Percentiles rank a stretch among this genome's conserved stretches.
These are phyloP conservation scores for Penium margaritaceum DNA, from an alignment of 139 green algal genomes.

Conservation along the genomic window DNA sequence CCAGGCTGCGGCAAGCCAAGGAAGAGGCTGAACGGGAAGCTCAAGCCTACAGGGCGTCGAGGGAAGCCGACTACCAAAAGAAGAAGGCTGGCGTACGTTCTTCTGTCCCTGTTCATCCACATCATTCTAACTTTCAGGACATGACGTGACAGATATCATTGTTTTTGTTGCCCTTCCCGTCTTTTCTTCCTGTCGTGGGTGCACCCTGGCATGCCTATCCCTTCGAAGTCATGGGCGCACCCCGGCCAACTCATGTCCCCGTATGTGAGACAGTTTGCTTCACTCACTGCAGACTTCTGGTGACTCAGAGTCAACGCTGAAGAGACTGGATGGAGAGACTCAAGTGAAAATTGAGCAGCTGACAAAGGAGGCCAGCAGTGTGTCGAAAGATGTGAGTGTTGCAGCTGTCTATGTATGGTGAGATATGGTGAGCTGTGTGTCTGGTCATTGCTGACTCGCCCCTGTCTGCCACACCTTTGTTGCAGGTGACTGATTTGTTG, in stretches of 20 bases:
- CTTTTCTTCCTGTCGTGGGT: neutral
- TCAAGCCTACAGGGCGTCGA: conserved; percentile 31
- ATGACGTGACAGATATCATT: neutral
- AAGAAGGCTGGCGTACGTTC: conserved; percentile 36
- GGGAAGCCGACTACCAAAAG: conserved; percentile 38
- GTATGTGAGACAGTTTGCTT: neutral
- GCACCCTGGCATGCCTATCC: neutral
- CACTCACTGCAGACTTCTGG: conserved; percentile 13
- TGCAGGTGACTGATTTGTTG: conserved; percentile 32
- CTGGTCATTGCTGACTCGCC: neutral
- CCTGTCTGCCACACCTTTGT: conserved; percentile 9
- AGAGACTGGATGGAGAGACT: conserved; percentile 34
- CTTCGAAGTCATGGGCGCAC: no score
- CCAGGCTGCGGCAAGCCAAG: conserved; percentile 37
- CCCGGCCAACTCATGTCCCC: no score
- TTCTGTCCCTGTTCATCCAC: no score
- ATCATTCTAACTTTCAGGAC: neutral
- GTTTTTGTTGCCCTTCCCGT: neutral
- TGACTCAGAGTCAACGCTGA: conserved; percentile 28
- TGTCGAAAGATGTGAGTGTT: conserved; percentile 19
- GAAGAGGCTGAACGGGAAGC: conserved; percentile 46
- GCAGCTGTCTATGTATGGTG: neutral
- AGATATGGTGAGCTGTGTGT: neutral
- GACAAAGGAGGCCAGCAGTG: conserved; percentile 11
- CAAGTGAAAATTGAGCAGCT: conserved; percentile 23